A percentile compares a stretch with the other conserved stretches of the same genome.
Conservation (phyloP, 2,329 filamentous ascomycete genomes). For the Beauveria scarabaeidicola region DNA sequence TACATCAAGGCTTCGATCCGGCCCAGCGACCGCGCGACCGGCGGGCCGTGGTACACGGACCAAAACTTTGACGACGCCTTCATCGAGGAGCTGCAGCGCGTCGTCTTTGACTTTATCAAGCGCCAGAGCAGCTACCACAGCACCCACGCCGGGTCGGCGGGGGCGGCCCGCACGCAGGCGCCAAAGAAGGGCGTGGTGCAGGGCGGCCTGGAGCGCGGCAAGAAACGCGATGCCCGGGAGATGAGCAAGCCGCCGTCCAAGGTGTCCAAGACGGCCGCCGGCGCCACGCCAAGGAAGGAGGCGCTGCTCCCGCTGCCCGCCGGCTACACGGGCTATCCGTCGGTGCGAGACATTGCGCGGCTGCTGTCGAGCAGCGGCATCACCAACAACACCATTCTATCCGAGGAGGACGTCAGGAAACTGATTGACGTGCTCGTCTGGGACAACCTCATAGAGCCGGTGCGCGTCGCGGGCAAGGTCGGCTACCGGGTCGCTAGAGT, state of each 20-base stretch:
- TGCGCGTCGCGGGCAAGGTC: conserved; percentile 40
- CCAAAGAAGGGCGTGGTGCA: conserved; percentile 50
- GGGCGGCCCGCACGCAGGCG: conserved; percentile 30
- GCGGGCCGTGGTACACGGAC: conserved; percentile 91
- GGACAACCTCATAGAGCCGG: conserved; percentile 71
- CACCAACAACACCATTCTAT: conserved; percentile 62
- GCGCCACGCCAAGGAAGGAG: conserved; percentile 24
- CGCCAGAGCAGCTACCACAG: conserved; percentile 60
- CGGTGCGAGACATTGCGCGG: conserved; percentile 65
- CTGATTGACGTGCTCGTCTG: conserved; percentile 82
- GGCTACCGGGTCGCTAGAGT: conserved; percentile 47
- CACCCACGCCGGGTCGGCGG: conserved; percentile 24
- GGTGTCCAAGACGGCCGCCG: conserved; percentile 17
- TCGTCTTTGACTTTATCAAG: conserved; percentile 67
- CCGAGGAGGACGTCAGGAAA: conserved; percentile 71
- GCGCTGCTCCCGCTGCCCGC: conserved; percentile 47
- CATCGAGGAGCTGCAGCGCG: conserved; percentile 65
- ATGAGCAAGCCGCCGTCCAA: conserved; percentile 25
- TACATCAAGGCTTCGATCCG: conserved; percentile 84
- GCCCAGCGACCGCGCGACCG: conserved; percentile 83
- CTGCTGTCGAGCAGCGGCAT: conserved; percentile 62
- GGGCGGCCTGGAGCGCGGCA: conserved; percentile 36
- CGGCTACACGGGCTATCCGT: conserved; percentile 72
- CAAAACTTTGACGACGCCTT: conserved; percentile 84
- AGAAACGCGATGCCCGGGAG: conserved; percentile 42